Evolutionary conservation across 164 flowering plant species (phyloP).

Genomic region (Tetracentron sinense): DNA sequence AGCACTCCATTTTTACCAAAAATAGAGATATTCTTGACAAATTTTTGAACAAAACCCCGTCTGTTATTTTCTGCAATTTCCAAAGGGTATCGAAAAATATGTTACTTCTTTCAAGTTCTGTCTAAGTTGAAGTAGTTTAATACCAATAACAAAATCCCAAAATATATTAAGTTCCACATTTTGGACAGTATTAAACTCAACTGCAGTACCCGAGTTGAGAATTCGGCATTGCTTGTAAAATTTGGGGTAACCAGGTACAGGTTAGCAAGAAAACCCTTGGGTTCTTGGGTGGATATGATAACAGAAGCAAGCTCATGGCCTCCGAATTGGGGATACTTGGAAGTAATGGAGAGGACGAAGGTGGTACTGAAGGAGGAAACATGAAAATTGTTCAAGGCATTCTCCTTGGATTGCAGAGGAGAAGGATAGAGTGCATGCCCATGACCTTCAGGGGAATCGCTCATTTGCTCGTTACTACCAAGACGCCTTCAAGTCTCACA

Average conservation of each 20-base stretch:
- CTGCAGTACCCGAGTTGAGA: conserved; percentile 10
- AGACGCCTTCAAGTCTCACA: conserved; percentile 8
- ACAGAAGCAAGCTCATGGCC: conserved; percentile 22
- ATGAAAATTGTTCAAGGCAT: background rate
- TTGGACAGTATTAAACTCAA: conserved; percentile 23
- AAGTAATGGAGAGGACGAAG: conserved; percentile 17
- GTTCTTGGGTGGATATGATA: conserved; percentile 11
- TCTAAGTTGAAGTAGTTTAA: no score
- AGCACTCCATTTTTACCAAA: no score
- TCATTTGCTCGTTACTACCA: conserved; percentile 13
- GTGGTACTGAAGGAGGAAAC: conserved; percentile 20
- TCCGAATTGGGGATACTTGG: conserved; percentile 5
- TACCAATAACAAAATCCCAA: no score
- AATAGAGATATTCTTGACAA: no score
- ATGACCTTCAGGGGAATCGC: conserved; percentile 8
- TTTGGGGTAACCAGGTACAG: conserved; percentile 18
- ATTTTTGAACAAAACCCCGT: no score
- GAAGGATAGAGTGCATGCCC: conserved; percentile 26
- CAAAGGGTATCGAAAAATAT: no score
- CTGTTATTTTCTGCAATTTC: no score
- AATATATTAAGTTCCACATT: conserved; percentile 12
- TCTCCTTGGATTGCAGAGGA: conserved; percentile 16
- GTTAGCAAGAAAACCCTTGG: background rate
- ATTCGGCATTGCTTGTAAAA: conserved; percentile 11
- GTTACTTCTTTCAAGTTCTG: no score